Evolutionary conservation across 2,329 filamentous ascomycete species (phyloP).

Genomic region (Trichoderma endophyticum): DNA sequence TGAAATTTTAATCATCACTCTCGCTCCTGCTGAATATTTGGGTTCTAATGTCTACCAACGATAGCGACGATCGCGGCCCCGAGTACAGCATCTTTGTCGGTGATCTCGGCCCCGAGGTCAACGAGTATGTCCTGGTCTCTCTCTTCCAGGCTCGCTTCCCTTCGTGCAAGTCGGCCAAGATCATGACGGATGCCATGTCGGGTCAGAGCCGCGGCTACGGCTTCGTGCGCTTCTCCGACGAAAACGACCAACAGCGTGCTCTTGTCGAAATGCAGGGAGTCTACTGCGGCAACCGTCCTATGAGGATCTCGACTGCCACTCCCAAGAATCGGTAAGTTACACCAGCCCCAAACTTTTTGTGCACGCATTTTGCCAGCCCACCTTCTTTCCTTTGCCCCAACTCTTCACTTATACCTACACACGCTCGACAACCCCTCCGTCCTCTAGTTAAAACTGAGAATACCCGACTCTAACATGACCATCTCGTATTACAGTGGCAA

Average conservation of each 20-base stretch:
- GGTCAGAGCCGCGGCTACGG: constrained; percentile 97
- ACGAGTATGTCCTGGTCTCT: constrained; percentile 95
- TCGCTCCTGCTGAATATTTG: background rate
- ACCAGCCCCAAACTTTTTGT: background rate
- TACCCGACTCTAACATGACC: background rate
- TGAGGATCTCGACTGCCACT: constrained; percentile 97
- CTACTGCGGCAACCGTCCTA: constrained; percentile 96
- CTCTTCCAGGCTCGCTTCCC: constrained; percentile 96
- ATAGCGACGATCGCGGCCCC: constrained; percentile 87
- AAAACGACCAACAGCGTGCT: constrained; percentile 92
- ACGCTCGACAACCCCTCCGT: too few relatives aligned
- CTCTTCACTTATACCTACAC: background rate
- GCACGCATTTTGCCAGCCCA: background rate
- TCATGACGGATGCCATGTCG: constrained; percentile 98
- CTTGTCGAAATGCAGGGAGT: constrained; percentile 98
- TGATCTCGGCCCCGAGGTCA: constrained; percentile 95
- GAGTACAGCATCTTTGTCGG: constrained; percentile 98
- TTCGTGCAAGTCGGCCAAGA: constrained; percentile 98
- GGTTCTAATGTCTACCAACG: constrained; percentile 11
- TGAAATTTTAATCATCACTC: background rate
- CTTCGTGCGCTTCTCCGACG: constrained; percentile 95
- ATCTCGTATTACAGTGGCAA: constrained; percentile 30
- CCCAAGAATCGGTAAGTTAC: constrained; percentile 77
- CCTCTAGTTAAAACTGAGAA: background rate
- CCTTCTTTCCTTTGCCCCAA: background rate